Evolutionary conservation across 2,329 filamentous ascomycete species (phyloP), one percentile per base, ranked within the genome.

Genomic region (Ramularia endophylla): DNA sequence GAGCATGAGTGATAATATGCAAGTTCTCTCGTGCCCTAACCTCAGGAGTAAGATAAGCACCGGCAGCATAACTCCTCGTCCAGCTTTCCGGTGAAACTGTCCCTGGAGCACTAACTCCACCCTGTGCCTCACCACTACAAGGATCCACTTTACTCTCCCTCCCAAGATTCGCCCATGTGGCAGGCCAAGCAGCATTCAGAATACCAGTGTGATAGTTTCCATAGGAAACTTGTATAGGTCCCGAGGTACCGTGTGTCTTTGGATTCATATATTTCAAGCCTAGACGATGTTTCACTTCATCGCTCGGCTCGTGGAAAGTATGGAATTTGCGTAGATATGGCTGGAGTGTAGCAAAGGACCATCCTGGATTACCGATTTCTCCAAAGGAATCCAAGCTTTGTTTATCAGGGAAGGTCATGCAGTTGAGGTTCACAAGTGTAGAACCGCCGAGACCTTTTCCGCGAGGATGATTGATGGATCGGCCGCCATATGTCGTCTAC

Each of bases 391-490:
- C 53, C 15, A 59, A 51, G 20, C 55, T 54, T 2, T 40, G 44
- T 33, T 48, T 53, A 13, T 53, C 47, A 8, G 50, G 52, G 41
- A 54, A 53, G 32, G 55, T 49, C 9, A 54, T 29, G 18, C 7
- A 35, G 30, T 9, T n/a, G 3, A 58, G 60, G 41, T 69, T 69
- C 30, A 69, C 61, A 1, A 59, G 59, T 8, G 56, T 63, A 16
- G 55, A 60, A 2, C 67, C 67, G n/a, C 66, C 65, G 1, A 69
- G 42, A 1, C 56, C 54, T 34, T 59, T 61, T 3, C 65, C 66
- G n/a, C 64, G 52, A 5, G 59, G 57, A 8, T 53, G 45, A 9
- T 39, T 30, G n/a, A 57, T 48, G 2, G n/a, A 19, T 15, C 53
- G 31, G 13, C 49, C 36, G n/a, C n/a, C n/a, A n/a, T n/a, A 40